phyloP scores from a whole-genome alignment of 345 rosid species.

The Trapa bicornis region DNA sequence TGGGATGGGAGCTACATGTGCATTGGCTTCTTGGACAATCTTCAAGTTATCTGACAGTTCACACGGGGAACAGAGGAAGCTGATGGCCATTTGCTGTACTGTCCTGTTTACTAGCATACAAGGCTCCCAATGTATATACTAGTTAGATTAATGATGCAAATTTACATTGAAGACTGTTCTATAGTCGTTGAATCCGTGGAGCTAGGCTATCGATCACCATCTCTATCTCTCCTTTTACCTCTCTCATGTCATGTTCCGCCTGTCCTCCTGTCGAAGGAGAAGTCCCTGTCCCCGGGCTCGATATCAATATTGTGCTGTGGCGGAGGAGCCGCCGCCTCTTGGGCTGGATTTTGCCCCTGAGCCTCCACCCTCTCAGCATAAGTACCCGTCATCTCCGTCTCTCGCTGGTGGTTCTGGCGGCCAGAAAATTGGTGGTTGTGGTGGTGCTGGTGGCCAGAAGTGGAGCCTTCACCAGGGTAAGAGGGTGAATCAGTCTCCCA shows the following conservation, averaged over 20 bases:
- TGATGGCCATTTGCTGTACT: background rate
- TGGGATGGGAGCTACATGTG: background rate
- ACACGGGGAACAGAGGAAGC: too few species aligned
- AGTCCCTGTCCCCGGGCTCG: slow-evolving; percentile 6
- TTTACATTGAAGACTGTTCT: too few species aligned
- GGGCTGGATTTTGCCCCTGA: background rate
- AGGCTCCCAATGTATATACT: too few species aligned
- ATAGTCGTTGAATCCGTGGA: background rate
- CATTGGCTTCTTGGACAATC: background rate
- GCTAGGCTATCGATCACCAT: background rate
- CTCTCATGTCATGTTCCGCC: background rate
- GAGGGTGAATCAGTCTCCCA: slow-evolving; percentile 26
- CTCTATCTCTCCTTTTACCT: background rate
- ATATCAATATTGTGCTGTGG: slow-evolving; percentile 11
- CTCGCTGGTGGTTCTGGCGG: background rate
- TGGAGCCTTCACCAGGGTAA: slow-evolving; percentile 12
- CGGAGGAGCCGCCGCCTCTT: background rate
- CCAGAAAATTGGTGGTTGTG: background rate
- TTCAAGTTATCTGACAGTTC: too few species aligned
- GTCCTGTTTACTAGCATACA: too few species aligned
- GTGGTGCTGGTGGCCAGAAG: slow-evolving; percentile 17
- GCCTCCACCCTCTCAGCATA: background rate
- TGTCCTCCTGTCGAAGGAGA: slow-evolving; percentile 10
- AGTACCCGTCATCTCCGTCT: background rate
- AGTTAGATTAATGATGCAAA: too few species aligned